Evolutionary conservation across 768 basidiomycete genomes (phyloP).

Genomic region (Collybia sordida): DNA sequence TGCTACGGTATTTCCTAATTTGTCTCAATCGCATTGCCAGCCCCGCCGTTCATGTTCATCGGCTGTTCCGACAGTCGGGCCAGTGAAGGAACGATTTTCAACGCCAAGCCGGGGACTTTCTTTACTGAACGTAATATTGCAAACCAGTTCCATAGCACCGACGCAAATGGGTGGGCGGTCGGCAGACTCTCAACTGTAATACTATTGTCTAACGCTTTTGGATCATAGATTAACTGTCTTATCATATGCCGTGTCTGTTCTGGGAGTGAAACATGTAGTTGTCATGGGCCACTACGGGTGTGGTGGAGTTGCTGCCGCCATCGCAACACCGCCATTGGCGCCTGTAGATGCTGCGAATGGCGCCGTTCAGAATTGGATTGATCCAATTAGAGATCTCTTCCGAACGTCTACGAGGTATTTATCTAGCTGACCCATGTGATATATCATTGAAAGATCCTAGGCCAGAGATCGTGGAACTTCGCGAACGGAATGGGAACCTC

Average conservation of each 20-base stretch:
- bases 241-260: conserved; percentile 14
- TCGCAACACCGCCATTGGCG: conserved; percentile 5
- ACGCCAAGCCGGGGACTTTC: conserved; percentile 19
- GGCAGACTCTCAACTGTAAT: neutral
- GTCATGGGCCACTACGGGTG: conserved; percentile 26
- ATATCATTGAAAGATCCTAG: conserved; percentile 5
- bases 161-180: conserved; percentile 15
- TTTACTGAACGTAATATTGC: conserved; percentile 23
- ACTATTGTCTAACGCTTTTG: neutral
- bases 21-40: neutral
- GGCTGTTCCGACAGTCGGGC: conserved; percentile 22
- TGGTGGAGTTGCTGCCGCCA: conserved; percentile 19
- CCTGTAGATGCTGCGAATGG: conserved; percentile 7
- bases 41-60: conserved; percentile 20
- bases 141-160: conserved; percentile 16
- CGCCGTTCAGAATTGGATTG: conserved; percentile 21
- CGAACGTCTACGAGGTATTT: conserved; percentile 16
- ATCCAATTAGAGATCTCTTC: conserved; percentile 21
- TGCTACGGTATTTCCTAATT: too few species aligned
- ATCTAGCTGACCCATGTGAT: neutral
- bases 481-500: conserved; percentile 11
- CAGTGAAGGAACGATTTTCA: conserved; percentile 21
- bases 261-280: conserved; percentile 19
- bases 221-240: conserved; percentile 16
- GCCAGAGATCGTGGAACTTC: conserved; percentile 17